These are phyloP conservation scores for Ceratocystiopsis sp. DNA, from an alignment of 2,329 filamentous ascomycete species.

Conservation along the genomic window DNA sequence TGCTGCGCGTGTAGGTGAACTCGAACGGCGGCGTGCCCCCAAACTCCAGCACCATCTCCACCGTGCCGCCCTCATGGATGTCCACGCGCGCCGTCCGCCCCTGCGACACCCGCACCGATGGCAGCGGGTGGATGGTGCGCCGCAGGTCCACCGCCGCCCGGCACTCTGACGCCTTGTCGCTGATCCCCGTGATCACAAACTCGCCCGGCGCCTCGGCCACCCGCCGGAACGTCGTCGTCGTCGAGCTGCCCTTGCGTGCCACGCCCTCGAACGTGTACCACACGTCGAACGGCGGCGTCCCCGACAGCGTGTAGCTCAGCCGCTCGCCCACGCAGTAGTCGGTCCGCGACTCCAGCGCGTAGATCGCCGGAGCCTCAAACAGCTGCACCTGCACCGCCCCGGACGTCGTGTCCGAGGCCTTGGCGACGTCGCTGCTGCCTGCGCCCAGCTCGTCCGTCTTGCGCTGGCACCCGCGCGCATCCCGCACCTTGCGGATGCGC, in stretches of 20 bases:
- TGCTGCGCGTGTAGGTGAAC: conserved; percentile 88
- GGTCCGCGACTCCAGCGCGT: conserved; percentile 62
- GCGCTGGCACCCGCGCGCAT: conserved; percentile 71
- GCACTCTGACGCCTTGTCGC: conserved; percentile 79
- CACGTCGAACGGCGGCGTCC: conserved; percentile 81
- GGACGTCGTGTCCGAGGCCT: not conserved
- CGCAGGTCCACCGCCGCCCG: conserved; percentile 60
- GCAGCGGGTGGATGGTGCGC: conserved; percentile 81
- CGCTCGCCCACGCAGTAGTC: conserved; percentile 96
- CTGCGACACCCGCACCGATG: conserved; percentile 76
- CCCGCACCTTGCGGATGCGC: conserved; percentile 76
- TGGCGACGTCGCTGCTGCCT: conserved; percentile 23
- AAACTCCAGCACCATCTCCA: conserved; percentile 88
- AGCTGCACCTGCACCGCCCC: conserved; percentile 80
- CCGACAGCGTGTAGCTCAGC: conserved; percentile 79
- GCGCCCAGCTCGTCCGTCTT: conserved; percentile 20
- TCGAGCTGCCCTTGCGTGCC: conserved; percentile 60
- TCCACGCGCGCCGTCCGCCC: conserved; percentile 69
- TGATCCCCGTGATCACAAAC: conserved; percentile 73
- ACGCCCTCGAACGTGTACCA: conserved; percentile 76
- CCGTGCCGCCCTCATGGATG: conserved; percentile 91
- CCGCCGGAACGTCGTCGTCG: conserved; percentile 74
- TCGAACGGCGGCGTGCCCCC: conserved; percentile 92
- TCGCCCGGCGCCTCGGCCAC: conserved; percentile 81
- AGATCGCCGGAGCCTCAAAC: conserved; percentile 82